Conservation (phyloP, 2,329 filamentous ascomycete species). For the Sclerotinia trifoliorum region DNA sequence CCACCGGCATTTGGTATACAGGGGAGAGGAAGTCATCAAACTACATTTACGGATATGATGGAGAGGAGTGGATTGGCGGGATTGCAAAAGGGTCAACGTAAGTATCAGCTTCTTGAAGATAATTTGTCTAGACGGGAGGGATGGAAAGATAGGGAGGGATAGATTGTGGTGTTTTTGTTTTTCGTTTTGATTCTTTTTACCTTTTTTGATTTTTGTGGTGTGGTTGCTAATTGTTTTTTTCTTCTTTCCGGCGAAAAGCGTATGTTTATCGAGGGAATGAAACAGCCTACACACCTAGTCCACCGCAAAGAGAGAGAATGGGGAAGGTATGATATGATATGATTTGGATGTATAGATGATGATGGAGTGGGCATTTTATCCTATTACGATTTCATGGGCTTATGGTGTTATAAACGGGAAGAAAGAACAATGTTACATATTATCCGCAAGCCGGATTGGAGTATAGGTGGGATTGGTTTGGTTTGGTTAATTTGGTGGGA, state of each 20-base stretch:
- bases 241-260: constrained; percentile 6
- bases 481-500: no score
- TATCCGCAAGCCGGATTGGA: no score
- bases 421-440: no score
- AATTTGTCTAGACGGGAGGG: constrained; percentile 1
- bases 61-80: constrained; percentile 46
- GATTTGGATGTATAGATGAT: not conserved
- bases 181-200: not conserved
- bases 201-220: not conserved
- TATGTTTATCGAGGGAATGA: constrained; percentile 21
- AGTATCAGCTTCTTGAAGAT: constrained; percentile 25
- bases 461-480: no score
- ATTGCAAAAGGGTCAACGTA: constrained; percentile 38
- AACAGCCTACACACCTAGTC: constrained; percentile 17
- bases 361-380: not conserved
- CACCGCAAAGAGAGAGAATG: constrained; percentile 5
- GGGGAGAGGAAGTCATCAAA: constrained; percentile 30
- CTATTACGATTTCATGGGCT: no score
- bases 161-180: not conserved
- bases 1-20: not conserved
- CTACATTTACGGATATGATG: constrained; percentile 56
- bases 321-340: not conserved
- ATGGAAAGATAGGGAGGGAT: not conserved
- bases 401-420: no score
- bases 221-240: constrained; percentile 13